Evolutionary conservation across 257 asterid genomes (phyloP).

Genomic region (Solanum pinnatisectum): DNA sequence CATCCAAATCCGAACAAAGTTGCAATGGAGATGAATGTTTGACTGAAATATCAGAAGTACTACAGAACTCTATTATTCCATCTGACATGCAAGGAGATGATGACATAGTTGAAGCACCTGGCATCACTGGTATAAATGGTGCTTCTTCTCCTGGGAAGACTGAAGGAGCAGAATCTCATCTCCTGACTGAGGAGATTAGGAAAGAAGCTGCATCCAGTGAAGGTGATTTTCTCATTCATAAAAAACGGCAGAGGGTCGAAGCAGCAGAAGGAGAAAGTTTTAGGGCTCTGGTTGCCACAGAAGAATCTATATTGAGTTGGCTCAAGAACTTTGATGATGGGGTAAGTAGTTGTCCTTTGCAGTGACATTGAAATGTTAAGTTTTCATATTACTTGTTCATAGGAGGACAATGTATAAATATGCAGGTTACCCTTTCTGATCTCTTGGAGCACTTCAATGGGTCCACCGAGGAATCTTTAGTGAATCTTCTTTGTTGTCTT

Average conservation of each 20-base stretch:
- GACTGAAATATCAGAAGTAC: slow-evolving; percentile 14
- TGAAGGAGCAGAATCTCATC: slow-evolving; percentile 7
- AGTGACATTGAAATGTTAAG: background rate
- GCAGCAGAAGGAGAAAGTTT: slow-evolving; percentile 15
- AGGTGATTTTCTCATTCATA: slow-evolving; percentile 16
- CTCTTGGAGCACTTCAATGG: slow-evolving; percentile 61
- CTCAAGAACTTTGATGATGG: slow-evolving; percentile 55
- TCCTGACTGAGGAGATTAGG: background rate
- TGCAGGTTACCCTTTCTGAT: slow-evolving; percentile 55
- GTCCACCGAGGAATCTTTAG: slow-evolving; percentile 39
- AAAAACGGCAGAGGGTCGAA: slow-evolving; percentile 52
- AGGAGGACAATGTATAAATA: background rate
- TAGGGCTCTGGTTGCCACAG: slow-evolving; percentile 34
- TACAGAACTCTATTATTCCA: slow-evolving; percentile 1
- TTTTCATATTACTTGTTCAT: background rate
- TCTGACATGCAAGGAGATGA: slow-evolving; percentile 1
- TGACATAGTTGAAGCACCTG: slow-evolving; percentile 4
- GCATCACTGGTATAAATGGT: background rate
- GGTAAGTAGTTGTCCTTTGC: slow-evolving; percentile 30
- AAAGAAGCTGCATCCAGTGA: slow-evolving; percentile 2
- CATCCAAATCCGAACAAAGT: slow-evolving; percentile 17
- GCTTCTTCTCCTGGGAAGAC: slow-evolving; percentile 1
- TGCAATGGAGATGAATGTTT: slow-evolving; percentile 13
- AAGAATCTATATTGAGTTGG: slow-evolving; percentile 42
- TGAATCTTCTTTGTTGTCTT: slow-evolving; percentile 38